Evolutionary conservation across 257 asterid species (phyloP), one percentile per base, ranked within the genome.

Genomic region (Agastache rugosa): DNA sequence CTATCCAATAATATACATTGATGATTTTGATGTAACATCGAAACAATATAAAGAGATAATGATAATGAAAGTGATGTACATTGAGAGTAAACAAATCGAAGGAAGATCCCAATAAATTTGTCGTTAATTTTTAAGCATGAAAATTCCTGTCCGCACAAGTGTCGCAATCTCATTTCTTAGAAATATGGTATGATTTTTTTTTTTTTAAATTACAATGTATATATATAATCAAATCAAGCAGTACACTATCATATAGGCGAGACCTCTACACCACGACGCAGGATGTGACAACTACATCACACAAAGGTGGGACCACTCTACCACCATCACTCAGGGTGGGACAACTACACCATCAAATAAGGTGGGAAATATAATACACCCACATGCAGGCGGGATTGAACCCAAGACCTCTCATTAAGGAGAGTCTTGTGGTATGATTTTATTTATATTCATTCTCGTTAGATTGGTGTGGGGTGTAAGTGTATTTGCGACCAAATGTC

Each of bases 101-200:
- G 45, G 39, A 27, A 39, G 29, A 56, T 25, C 55, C 69, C 69
- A 45, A 59, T 17, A 15, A 44, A 50, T 15, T 27, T 17, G 62
- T 47, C 47, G 37, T 15, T 56, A 41, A 16, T 62, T 62, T 71
- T 8, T 63, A 14, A 61, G 50, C 67, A 19, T 53, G 8, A 25
- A 67, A 60, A 22, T 60, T 54, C 45, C 19, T 1, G 23, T 50
- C 81, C 81, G 81, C 77, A 71, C 81, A 77, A 5, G 69, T 71
- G 81, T 71, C 77, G 16, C 65, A 2, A 44, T 37, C 6, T 56
- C 45, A 64, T 65, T 74, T n/a, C 16, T 37, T 54, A 0, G 12
- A 63, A 47, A 45, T 25, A 12, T 14, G 16, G 29, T 12, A 69
- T 6, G 4, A 2, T 53, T 45, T 45, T 47, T 17, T 17, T 8